These are phyloP conservation scores for Fusarium nodosum DNA, from an alignment of 2,329 filamentous ascomycete species.

Conservation along the genomic window DNA sequence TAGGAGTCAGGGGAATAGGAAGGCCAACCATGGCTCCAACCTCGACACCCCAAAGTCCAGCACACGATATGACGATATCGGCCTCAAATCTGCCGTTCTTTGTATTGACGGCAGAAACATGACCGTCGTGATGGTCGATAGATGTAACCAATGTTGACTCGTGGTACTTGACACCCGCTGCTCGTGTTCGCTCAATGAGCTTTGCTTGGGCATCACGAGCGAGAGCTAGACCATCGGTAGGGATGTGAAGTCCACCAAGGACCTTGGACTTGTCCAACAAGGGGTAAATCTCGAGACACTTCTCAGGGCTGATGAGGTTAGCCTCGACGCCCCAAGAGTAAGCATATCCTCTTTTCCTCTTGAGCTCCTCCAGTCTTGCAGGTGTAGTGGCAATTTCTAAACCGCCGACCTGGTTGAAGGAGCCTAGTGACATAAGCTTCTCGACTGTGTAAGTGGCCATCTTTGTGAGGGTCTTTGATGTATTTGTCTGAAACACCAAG, in stretches of 20 bases:
- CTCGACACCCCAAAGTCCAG: conserved; percentile 76
- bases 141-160: conserved; percentile 69
- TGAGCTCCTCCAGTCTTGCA: conserved; percentile 70
- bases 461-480: conserved; percentile 68
- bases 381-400: conserved; percentile 73
- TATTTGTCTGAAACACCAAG: conserved; percentile 73
- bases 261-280: conserved; percentile 66
- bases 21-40: conserved; percentile 72
- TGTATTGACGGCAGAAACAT: conserved; percentile 69
- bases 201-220: conserved; percentile 73
- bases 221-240: conserved; percentile 71
- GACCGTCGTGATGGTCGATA: conserved; percentile 63
- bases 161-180: conserved; percentile 70
- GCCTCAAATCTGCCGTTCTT: conserved; percentile 64
- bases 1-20: conserved; percentile 69
- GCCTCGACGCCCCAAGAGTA: conserved; percentile 72
- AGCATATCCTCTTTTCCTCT: conserved; percentile 72
- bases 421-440: conserved; percentile 69
- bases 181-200: conserved; percentile 69
- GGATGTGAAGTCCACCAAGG: conserved; percentile 71
- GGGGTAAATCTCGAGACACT: conserved; percentile 68
- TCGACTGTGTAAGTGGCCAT: conserved; percentile 73
- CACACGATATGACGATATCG: conserved; percentile 73
- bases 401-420: conserved; percentile 74
- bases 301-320: conserved; percentile 63